phyloP scores from a whole-genome alignment of 2,329 filamentous ascomycete genomes.

The Fusarium setosum region DNA sequence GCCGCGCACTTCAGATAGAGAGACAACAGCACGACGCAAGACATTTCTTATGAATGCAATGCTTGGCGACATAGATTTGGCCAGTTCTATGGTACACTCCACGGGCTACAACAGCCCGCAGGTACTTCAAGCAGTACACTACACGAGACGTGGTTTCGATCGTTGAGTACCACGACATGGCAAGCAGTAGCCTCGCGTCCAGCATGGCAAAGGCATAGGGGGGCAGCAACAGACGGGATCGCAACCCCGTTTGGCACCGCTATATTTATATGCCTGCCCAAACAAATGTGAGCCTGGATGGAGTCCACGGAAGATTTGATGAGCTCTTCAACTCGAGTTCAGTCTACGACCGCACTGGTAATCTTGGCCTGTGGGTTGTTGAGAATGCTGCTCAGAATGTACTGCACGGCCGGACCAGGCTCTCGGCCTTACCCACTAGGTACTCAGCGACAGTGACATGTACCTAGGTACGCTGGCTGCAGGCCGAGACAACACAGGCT shows the following conservation, averaged over 20 bases:
- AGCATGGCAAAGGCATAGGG: slow-evolving; percentile 13
- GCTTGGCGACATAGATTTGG: slow-evolving; percentile 13
- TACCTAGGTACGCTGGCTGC: not conserved
- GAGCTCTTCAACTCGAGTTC: not conserved
- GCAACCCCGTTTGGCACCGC: slow-evolving; percentile 14
- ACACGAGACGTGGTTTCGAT: not conserved
- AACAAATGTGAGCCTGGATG: not conserved
- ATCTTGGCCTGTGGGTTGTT: not conserved
- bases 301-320: not conserved
- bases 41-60: too few species aligned
- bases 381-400: not conserved
- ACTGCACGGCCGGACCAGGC: not conserved
- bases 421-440: too few species aligned
- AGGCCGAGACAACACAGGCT: not conserved
- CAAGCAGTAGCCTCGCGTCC: not conserved
- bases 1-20: too few species aligned
- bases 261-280: slow-evolving; percentile 12
- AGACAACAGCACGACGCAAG: too few species aligned
- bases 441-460: not conserved
- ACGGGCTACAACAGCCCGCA: not conserved
- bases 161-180: not conserved
- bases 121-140: not conserved
- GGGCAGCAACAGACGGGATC: slow-evolving; percentile 1
- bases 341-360: not conserved
- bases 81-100: not conserved